Evolutionary conservation across 148 eudicot species (phyloP), one percentile per base, ranked within the genome.

Genomic region (Selenicereus undatus): DNA sequence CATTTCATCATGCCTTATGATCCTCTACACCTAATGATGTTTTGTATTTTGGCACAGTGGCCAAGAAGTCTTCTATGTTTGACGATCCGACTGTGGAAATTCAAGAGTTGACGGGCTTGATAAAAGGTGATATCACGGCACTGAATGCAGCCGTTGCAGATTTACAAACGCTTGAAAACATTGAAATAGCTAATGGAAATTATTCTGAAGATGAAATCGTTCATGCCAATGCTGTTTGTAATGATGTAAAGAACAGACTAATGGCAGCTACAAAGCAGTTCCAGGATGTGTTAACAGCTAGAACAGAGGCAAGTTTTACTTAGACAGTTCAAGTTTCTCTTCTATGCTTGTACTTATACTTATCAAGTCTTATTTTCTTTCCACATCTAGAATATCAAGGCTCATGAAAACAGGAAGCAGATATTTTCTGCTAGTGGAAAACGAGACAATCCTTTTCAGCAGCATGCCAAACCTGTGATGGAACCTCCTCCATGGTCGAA

Each of bases 401-500:
- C 93, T 69, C 94, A 90, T 86, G 94, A 94, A 84, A 90, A 76
- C 78, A 89, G 98, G 86, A 91, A 88, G 82, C 92, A 90, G 79
- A 84, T 94, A 54, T 94, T 94, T 73, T 94, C 98, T 54, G 86
- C 93, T 71, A 87, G 81, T 87, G 83, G 85, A 35, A 85, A 92
- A 18, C 87, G 91, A 82, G 94, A 94, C 74, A 85, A 83, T 80
- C 93, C 97, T 50, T 81, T 91, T 82, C 89, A 87, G 86, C 87
- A 86, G 54, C 90, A 86, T 17, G 79, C 79, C 32, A 92, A 86
- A 74, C 76, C 88, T n/a, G 84, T 73, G 69, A 78, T 80, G 17
- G 91, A 92, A 85, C 97, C 98, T 79, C 91, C 98, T 79, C 98
- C 98, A 69, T 92, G 96, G 98, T 89, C 88, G 43, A 90, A 81